Percentiles rank a stretch among this genome's conserved stretches.
phyloP scores from a whole-genome alignment of 106 monocot species.

The Hemerocallis citrina region DNA sequence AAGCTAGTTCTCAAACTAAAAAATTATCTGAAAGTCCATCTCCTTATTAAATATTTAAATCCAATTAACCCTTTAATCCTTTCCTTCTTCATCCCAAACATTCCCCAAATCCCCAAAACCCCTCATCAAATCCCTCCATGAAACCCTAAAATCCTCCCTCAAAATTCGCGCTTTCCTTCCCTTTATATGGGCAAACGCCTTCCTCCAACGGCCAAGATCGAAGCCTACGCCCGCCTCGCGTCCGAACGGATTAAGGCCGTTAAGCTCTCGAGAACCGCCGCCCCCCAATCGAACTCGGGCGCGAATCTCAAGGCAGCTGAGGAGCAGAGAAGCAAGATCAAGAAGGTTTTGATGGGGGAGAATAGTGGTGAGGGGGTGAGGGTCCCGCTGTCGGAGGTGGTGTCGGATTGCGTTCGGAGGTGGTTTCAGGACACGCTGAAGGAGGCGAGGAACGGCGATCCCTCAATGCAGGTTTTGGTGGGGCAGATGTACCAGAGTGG shows the following conservation, averaged over 20 bases:
- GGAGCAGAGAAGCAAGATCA: no score
- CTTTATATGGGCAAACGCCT: slow-evolving; percentile 34
- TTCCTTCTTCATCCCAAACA: no score
- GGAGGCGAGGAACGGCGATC: slow-evolving; percentile 75
- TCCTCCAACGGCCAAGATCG: slow-evolving; percentile 10
- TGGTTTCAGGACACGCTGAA: slow-evolving; percentile 92
- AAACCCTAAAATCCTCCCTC: not conserved
- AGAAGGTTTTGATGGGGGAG: slow-evolving; percentile 8
- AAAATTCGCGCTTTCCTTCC: not conserved
- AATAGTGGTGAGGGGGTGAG: slow-evolving; percentile 11
- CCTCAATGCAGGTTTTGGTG: slow-evolving; percentile 77
- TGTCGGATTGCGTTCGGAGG: slow-evolving; percentile 58
- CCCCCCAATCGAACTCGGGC: slow-evolving; percentile 10
- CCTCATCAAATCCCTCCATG: not conserved
- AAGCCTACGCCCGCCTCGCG: slow-evolving; percentile 26
- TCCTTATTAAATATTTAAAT: no score
- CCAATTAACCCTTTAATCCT: no score
- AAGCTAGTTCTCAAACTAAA: no score
- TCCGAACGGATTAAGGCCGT: slow-evolving; percentile 14
- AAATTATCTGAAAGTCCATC: no score
- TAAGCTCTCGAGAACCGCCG: not conserved
- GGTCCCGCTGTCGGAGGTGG: slow-evolving; percentile 63
- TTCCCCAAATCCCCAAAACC: no score
- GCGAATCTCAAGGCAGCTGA: no score
- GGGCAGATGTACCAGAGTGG: slow-evolving; percentile 91